A percentile compares a stretch with the other conserved stretches of the same genome.
Conservation (phyloP, 2,329 filamentous ascomycete genomes). For the Clarireedia homoeocarpa region DNA sequence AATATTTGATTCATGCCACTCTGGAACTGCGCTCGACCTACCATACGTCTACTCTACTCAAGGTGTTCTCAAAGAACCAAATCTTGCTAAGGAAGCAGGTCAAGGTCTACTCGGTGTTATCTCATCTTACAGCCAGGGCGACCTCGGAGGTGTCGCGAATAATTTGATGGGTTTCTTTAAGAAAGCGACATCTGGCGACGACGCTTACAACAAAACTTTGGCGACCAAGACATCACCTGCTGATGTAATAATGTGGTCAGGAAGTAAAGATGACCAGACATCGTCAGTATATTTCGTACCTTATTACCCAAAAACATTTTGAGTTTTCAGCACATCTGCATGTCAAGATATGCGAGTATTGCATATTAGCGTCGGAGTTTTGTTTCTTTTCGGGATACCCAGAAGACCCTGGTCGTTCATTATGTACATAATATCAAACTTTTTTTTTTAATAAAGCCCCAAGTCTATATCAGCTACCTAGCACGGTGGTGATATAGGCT, state of each 20-base stretch:
- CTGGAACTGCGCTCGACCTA: conserved; percentile 56
- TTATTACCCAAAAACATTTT: conserved; percentile 54
- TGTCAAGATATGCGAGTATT: conserved; percentile 44
- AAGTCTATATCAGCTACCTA: conserved; percentile 21
- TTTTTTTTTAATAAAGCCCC: conserved; percentile 20
- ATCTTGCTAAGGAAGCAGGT: conserved; percentile 59
- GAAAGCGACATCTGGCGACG: conserved; percentile 72
- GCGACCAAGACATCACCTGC: conserved; percentile 89
- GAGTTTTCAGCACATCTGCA: conserved; percentile 40
- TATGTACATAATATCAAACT: conserved; percentile 10
- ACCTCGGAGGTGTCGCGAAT: conserved; percentile 72
- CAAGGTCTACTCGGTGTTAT: conserved; percentile 54
- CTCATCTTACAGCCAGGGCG: conserved; percentile 64
- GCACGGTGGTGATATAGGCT: conserved; percentile 23
- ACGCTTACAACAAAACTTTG: conserved; percentile 70
- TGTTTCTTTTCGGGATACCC: conserved; percentile 15
- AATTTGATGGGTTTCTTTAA: conserved; percentile 82
- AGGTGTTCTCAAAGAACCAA: conserved; percentile 60
- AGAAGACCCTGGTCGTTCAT: conserved; percentile 15
- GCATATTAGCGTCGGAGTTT: conserved; percentile 17
- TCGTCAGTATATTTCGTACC: conserved; percentile 53
- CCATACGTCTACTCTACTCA: conserved; percentile 64
- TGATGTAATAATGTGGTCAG: conserved; percentile 97
- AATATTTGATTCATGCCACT: conserved; percentile 64
- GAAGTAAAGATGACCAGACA: conserved; percentile 92